Conservation (phyloP, 768 basidiomycete species). For the Rubroboletus pulcherrimus region DNA sequence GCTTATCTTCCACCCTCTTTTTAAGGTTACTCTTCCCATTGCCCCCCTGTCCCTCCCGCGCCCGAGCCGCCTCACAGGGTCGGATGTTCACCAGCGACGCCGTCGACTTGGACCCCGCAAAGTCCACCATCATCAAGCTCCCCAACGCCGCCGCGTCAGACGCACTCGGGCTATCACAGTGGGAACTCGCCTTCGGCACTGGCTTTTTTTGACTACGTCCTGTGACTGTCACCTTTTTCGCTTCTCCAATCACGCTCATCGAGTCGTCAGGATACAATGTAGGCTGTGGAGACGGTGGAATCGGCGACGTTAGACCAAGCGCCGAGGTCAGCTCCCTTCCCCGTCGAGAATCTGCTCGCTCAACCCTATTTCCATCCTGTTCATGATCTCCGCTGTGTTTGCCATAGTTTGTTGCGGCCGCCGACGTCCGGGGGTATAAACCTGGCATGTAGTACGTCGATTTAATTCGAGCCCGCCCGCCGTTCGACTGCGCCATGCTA, state of each 20-base stretch:
- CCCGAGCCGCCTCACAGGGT: slow-evolving; percentile 22
- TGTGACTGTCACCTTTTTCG: slow-evolving; percentile 23
- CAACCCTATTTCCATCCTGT: slow-evolving; percentile 31
- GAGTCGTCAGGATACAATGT: slow-evolving; percentile 74
- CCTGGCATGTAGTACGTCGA: slow-evolving; percentile 62
- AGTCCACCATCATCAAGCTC: slow-evolving; percentile 62
- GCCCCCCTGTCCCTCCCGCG: slow-evolving; percentile 24
- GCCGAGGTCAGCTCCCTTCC: slow-evolving; percentile 40
- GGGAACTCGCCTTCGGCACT: slow-evolving; percentile 20
- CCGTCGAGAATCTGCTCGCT: slow-evolving; percentile 42
- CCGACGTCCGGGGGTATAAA: slow-evolving; percentile 52
- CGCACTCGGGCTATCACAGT: slow-evolving; percentile 20
- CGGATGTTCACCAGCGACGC: slow-evolving; percentile 32
- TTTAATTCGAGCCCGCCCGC: slow-evolving; percentile 64
- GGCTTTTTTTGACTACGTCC: slow-evolving; percentile 34
- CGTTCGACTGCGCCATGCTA: slow-evolving; percentile 28
- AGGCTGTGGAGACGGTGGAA: slow-evolving; percentile 53
- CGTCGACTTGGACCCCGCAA: slow-evolving; percentile 37
- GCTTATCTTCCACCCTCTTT: slow-evolving; percentile 50
- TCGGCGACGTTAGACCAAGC: slow-evolving; percentile 33
- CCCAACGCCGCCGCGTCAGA: slow-evolving; percentile 49
- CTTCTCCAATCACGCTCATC: slow-evolving; percentile 52
- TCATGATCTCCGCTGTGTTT: slow-evolving; percentile 35
- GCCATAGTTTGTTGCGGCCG: slow-evolving; percentile 34
- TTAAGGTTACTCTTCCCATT: slow-evolving; percentile 24